Evolutionary conservation across 805 yeast species (phyloP).

Genomic region (Candida montana): DNA sequence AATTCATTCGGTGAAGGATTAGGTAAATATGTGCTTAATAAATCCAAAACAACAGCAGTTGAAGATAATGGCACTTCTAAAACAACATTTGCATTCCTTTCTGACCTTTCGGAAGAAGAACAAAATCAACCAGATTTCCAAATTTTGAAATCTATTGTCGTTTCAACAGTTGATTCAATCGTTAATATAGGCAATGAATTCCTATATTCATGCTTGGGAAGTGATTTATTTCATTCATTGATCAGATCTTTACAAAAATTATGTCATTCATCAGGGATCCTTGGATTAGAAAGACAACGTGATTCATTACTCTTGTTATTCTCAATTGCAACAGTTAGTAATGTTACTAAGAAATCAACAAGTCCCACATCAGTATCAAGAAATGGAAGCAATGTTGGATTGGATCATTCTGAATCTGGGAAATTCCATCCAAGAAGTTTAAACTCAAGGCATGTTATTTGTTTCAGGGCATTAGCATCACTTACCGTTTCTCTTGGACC

Average conservation of each 20-base stretch:
- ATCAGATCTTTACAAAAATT: conserved; percentile 74
- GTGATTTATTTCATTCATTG: conserved; percentile 59
- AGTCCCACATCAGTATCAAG: conserved; percentile 12
- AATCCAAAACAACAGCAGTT: conserved; percentile 25
- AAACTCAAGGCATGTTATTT: conserved; percentile 63
- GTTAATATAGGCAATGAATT: conserved; percentile 43
- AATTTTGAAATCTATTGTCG: conserved; percentile 25
- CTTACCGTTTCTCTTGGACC: conserved; percentile 81
- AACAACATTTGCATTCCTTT: conserved; percentile 13
- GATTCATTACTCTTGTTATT: conserved; percentile 51
- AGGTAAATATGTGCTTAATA: conserved; percentile 43
- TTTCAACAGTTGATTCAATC: conserved; percentile 34
- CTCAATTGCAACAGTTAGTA: conserved; percentile 39
- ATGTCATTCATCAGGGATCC: conserved; percentile 76
- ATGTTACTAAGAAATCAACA: conserved; percentile 29
- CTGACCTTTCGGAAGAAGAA: conserved; percentile 10
- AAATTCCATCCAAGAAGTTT: conserved; percentile 38
- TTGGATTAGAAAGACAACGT: conserved; percentile 51
- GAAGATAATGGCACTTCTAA: conserved; percentile 1
- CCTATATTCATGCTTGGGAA: conserved; percentile 63
- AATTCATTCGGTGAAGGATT: conserved; percentile 64
- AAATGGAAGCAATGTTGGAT: conserved; percentile 43
- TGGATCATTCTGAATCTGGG: conserved; percentile 12
- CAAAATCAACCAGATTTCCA: conserved; percentile 9
- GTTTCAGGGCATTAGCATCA: conserved; percentile 74